phyloP scores from a whole-genome alignment of 495 filamentous ascomycete genomes.

The Neurospora sp. region DNA sequence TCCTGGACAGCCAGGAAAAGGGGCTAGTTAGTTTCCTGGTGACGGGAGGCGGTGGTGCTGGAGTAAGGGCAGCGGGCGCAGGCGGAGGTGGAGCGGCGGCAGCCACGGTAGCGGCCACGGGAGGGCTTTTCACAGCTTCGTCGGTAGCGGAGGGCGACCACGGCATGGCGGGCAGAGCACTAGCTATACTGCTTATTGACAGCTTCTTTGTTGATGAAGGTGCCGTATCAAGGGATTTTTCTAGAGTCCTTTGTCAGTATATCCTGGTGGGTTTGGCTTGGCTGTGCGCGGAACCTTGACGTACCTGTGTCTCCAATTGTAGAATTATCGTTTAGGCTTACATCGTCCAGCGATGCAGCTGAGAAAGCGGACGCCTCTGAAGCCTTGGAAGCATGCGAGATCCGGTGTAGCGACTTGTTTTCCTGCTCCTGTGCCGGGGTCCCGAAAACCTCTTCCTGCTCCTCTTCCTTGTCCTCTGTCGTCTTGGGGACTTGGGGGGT shows the following conservation, averaged over 20 bases:
- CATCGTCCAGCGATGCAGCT: conserved; percentile 45
- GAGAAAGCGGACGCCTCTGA: conserved; percentile 11
- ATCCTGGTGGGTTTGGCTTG: background rate
- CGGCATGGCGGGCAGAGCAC: conserved; percentile 44
- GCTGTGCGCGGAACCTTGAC: background rate
- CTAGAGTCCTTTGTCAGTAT: conserved; percentile 1
- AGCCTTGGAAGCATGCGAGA: conserved; percentile 41
- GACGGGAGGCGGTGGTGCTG: conserved; percentile 28
- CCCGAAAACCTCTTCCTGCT: background rate
- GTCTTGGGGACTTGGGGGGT: conserved; percentile 8
- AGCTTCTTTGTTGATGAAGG: conserved; percentile 27
- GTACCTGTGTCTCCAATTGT: conserved; percentile 18
- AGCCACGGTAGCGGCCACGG: conserved; percentile 20
- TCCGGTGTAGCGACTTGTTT: conserved; percentile 43
- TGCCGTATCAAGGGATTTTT: conserved; percentile 17
- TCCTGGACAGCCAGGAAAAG: conserved; percentile 79
- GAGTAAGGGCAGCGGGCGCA: conserved; percentile 27
- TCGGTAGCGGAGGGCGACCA: conserved; percentile 37
- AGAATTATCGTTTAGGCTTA: conserved; percentile 52
- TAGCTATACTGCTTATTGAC: conserved; percentile 37
- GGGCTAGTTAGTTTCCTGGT: conserved; percentile 65
- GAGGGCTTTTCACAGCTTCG: conserved; percentile 23
- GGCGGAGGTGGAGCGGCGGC: conserved; percentile 12
- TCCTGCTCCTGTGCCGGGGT: conserved; percentile 8
- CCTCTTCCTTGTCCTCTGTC: conserved; percentile 7